Percentiles rank a stretch among this genome's conserved stretches.
Conservation (phyloP, 495 filamentous ascomycete genomes). For the Penicillium subrubescens region DNA sequence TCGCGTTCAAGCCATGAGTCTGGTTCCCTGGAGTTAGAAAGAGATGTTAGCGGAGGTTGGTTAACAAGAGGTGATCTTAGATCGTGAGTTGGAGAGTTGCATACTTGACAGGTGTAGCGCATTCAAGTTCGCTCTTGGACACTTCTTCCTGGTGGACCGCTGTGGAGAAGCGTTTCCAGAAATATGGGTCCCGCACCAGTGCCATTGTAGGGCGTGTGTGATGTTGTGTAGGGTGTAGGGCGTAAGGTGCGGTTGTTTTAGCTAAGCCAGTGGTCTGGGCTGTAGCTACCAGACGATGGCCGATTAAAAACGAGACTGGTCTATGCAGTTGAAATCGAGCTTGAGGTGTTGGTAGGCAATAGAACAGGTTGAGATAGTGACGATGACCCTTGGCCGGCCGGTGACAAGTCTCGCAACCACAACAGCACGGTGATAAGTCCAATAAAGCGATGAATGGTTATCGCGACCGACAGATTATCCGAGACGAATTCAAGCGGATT, state of each 20-base stretch:
- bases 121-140: constrained; percentile 16
- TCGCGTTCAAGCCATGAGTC: constrained; percentile 40
- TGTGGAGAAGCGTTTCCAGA: constrained; percentile 64
- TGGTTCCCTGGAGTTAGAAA: constrained; percentile 17
- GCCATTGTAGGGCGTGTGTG: constrained; percentile 31
- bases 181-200: constrained; percentile 58
- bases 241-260: background rate
- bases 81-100: too few relatives aligned
- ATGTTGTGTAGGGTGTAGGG: constrained; percentile 5
- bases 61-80: too few relatives aligned
- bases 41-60: constrained; percentile 9
- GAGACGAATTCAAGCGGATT: background rate
- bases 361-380: background rate
- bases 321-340: background rate
- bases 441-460: background rate
- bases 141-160: constrained; percentile 56
- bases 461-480: background rate
- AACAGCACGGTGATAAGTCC: background rate
- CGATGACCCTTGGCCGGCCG: background rate
- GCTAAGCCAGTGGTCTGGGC: background rate
- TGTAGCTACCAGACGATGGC: background rate
- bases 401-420: background rate
- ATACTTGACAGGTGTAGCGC: background rate
- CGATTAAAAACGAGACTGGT: background rate
- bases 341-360: too few relatives aligned